Evolutionary conservation across 176 grass and related monocot species (phyloP).

Genomic region (Poa pratensis): DNA sequence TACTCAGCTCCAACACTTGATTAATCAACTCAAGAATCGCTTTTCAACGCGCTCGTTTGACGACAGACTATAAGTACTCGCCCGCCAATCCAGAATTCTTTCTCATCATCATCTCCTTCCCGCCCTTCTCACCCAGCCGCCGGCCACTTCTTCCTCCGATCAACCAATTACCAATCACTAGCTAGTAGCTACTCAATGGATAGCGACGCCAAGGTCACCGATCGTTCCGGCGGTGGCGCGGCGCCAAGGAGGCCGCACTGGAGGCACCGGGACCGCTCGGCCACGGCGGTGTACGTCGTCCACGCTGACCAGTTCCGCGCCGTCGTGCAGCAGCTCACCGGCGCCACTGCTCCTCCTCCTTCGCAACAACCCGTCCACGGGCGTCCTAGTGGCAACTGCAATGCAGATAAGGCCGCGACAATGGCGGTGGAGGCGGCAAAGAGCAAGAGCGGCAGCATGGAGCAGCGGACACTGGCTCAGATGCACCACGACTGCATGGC

Average conservation of each 20-base stretch:
- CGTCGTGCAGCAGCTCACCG: constrained; percentile 58
- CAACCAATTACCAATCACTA: background rate
- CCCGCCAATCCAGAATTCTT: background rate
- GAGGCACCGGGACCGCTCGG: constrained; percentile 43
- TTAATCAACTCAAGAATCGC: background rate
- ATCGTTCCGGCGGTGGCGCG: background rate
- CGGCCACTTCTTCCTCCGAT: background rate
- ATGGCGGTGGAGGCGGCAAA: background rate
- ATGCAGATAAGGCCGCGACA: background rate
- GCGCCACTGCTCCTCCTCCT: background rate
- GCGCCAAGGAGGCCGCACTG: constrained; percentile 40
- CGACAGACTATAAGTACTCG: background rate
- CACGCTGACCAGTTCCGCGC: constrained; percentile 41
- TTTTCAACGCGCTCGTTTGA: too few species aligned
- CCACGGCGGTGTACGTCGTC: constrained; percentile 48
- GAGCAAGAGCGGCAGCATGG: background rate
- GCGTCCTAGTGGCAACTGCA: background rate
- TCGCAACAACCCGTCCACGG: background rate
- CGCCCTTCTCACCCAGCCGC: background rate
- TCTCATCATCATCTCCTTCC: background rate
- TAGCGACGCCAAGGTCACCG: background rate
- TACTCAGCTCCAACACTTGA: background rate
- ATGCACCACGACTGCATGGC: constrained; percentile 44
- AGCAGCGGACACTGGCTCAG: constrained; percentile 47
- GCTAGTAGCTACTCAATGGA: background rate